Evolutionary conservation across 352 stramenopile genomes (phyloP).

Genomic region (Phytophthora pini): DNA sequence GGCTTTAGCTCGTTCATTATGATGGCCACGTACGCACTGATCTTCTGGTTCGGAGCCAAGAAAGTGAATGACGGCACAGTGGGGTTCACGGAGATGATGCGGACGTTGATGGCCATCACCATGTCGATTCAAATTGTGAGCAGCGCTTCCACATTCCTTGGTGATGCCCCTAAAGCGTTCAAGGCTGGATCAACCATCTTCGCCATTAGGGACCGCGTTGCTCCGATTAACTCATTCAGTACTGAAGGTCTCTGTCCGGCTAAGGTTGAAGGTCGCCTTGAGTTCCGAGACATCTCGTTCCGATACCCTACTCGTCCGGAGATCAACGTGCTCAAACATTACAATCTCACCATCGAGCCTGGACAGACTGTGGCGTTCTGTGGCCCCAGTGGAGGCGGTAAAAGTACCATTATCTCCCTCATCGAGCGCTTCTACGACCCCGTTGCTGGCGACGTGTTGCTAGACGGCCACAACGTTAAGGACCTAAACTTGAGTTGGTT

Average conservation of each 20-base stretch:
- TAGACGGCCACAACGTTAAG: constrained; percentile 82
- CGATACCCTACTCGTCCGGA: constrained; percentile 74
- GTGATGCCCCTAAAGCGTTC: constrained; percentile 74
- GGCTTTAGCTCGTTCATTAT: constrained; percentile 79
- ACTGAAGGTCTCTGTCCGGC: constrained; percentile 11
- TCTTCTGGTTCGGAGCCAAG: constrained; percentile 72
- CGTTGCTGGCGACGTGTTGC: constrained; percentile 51
- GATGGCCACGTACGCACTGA: constrained; percentile 56
- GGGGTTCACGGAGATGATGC: constrained; percentile 52
- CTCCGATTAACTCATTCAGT: too few relatives aligned
- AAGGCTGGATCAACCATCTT: constrained; percentile 54
- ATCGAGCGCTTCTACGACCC: constrained; percentile 79
- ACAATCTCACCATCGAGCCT: constrained; percentile 84
- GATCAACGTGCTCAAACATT: constrained; percentile 77
- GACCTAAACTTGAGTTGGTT: constrained; percentile 74
- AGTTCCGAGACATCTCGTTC: constrained; percentile 79
- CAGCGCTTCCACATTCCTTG: constrained; percentile 31
- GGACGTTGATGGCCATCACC: constrained; percentile 65
- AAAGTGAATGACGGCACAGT: constrained; percentile 50
- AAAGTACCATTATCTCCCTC: constrained; percentile 56
- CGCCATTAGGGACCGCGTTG: constrained; percentile 14
- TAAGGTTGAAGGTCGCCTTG: constrained; percentile 42
- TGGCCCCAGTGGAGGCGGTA: constrained; percentile 52
- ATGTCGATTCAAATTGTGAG: constrained; percentile 50
- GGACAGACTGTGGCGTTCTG: constrained; percentile 72